These are phyloP conservation scores for Millerago galiae DNA, from an alignment of 805 yeast genomes.

Conservation along the genomic window DNA sequence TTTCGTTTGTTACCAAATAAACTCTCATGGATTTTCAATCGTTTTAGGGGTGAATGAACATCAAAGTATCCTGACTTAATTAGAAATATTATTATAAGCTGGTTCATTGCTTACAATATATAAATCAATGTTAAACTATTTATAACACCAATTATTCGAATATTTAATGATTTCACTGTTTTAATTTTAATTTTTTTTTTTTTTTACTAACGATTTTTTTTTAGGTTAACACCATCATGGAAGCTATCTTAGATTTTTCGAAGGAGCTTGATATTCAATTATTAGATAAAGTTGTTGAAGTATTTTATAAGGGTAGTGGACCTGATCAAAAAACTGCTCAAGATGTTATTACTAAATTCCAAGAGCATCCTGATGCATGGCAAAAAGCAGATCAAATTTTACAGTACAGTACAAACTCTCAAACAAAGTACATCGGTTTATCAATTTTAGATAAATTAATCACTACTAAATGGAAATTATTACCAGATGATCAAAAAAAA, in stretches of 20 bases:
- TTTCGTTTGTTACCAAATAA: too few relatives aligned
- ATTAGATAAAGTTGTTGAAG: constrained; percentile 78
- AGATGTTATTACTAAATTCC: constrained; percentile 67
- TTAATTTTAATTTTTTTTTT: not conserved
- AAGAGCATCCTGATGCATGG: constrained; percentile 96
- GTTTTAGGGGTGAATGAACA: not conserved
- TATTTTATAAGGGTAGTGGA: constrained; percentile 78
- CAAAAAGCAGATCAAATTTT: constrained; percentile 85
- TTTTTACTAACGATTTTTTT: constrained; percentile 3
- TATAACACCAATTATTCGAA: too few relatives aligned
- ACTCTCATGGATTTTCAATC: not conserved
- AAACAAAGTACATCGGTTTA: constrained; percentile 87
- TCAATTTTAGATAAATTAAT: constrained; percentile 86
- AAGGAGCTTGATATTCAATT: constrained; percentile 73
- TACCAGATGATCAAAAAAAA: constrained; percentile 81
- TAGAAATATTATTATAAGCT: too few relatives aligned
- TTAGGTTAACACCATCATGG: constrained; percentile 45
- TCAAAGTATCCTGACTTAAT: not conserved
- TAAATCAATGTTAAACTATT: too few relatives aligned
- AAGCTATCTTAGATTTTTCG: constrained; percentile 78
- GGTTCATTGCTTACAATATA: too few relatives aligned
- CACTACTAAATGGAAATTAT: constrained; percentile 86
- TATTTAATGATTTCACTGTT: not conserved
- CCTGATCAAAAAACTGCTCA: constrained; percentile 63
- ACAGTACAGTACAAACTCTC: constrained; percentile 70